Percentiles rank a stretch among this genome's conserved stretches.
These are phyloP conservation scores for Gleditsia sinensis DNA, from an alignment of 306 rosid genomes.

Conservation along the genomic window DNA sequence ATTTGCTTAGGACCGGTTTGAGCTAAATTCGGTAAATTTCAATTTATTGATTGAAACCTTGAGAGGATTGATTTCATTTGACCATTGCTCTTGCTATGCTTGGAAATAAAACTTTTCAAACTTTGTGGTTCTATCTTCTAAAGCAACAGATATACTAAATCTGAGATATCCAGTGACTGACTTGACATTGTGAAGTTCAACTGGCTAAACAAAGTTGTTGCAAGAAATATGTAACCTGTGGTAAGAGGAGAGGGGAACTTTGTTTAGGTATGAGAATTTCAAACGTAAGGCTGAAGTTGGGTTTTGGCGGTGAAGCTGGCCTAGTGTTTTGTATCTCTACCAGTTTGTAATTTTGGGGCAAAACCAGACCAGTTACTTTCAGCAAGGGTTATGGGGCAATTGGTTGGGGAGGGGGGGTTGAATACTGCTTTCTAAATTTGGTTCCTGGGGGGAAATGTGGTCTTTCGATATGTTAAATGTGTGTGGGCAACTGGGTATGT, in stretches of 20 bases:
- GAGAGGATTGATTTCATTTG: neutral
- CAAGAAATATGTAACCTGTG: neutral
- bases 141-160: conserved; percentile 8
- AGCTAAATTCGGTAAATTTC: conserved; percentile 1
- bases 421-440: conserved; percentile 13
- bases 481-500: neutral
- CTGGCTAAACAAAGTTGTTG: neutral
- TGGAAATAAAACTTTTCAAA: neutral
- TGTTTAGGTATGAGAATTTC: conserved; percentile 13
- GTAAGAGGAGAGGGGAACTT: conserved; percentile 2
- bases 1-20: conserved; percentile 24
- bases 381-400: neutral
- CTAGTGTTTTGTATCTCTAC: neutral
- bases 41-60: neutral
- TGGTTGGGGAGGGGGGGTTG: neutral
- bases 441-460: neutral
- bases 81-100: conserved; percentile 8
- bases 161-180: neutral
- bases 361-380: neutral
- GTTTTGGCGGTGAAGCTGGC: conserved; percentile 17
- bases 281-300: conserved; percentile 2
- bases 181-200: conserved; percentile 22
- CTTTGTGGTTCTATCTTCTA: conserved; percentile 19
- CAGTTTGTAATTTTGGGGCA: neutral
- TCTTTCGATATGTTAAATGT: neutral